Percentiles rank a stretch among this genome's conserved stretches.
Conservation (phyloP, 1,284 basidiomycete species). For the Vanrija pseudolonga region DNA sequence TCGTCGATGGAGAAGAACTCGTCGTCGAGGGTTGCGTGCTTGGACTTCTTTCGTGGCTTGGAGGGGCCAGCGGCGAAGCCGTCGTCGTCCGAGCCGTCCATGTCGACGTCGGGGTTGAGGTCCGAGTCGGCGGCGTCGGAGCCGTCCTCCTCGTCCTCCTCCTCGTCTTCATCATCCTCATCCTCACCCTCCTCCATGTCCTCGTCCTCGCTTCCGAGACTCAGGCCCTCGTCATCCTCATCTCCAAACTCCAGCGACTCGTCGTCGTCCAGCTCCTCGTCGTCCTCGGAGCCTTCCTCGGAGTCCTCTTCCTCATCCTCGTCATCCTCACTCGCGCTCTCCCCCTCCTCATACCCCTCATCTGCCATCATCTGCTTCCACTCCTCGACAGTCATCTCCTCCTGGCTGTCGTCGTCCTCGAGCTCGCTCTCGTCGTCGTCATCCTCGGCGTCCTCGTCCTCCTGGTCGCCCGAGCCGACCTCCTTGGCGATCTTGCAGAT, state of each 20-base stretch:
- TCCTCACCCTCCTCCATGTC: conserved; percentile 50
- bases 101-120: conserved; percentile 24
- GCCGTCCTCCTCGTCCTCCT: conserved; percentile 15
- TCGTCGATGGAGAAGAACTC: conserved; percentile 84
- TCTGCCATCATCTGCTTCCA: conserved; percentile 37
- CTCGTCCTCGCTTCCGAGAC: conserved; percentile 46
- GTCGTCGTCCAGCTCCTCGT: conserved; percentile 41
- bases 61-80: conserved; percentile 39
- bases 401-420: conserved; percentile 31
- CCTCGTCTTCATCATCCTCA: conserved; percentile 22
- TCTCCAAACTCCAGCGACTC: conserved; percentile 38
- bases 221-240: conserved; percentile 48
- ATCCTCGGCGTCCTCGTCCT: conserved; percentile 36
- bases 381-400: conserved; percentile 41
- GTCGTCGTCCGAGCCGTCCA: conserved; percentile 15
- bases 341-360: conserved; percentile 25
- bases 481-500: conserved; percentile 43
- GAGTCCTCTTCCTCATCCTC: conserved; percentile 21
- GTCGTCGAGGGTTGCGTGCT: conserved; percentile 75
- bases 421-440: conserved; percentile 22
- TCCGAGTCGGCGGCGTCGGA: conserved; percentile 33
- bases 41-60: conserved; percentile 24
- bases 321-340: conserved; percentile 8
- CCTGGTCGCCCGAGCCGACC: conserved; percentile 29
- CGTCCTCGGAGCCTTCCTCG: conserved; percentile 41